phyloP scores from a whole-genome alignment of 257 asterid genomes.

The Solanum tarapatanum region DNA sequence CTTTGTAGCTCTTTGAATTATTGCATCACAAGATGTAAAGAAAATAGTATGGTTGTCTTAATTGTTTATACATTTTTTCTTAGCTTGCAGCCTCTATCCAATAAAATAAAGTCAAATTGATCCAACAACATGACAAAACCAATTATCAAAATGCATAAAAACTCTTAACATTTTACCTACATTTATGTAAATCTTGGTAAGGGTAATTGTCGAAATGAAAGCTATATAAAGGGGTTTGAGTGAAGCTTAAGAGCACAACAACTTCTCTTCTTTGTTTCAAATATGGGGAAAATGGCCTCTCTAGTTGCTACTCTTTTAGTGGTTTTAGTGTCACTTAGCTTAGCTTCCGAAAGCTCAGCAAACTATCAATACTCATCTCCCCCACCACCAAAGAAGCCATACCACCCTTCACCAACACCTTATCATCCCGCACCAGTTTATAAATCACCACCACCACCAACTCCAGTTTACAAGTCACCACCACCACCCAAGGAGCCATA shows the following conservation, averaged over 20 bases:
- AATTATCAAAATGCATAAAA: not conserved
- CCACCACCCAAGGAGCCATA: not conserved
- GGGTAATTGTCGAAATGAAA: not conserved
- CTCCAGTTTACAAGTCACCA: not conserved
- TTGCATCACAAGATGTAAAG: not conserved
- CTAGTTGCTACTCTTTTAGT: not conserved
- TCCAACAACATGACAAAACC: not conserved
- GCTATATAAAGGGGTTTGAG: not conserved
- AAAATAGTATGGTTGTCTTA: not conserved
- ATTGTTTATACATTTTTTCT: not conserved
- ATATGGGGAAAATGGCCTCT: slow-evolving; percentile 2
- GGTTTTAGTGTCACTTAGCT: not conserved
- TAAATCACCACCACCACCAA: not conserved
- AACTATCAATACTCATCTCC: not conserved
- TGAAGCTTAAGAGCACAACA: not conserved
- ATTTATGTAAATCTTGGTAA: not conserved
- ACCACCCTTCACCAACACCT: not conserved
- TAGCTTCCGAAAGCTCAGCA: not conserved
- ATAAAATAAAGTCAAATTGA: not conserved
- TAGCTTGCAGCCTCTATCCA: not conserved
- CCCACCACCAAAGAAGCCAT: not conserved
- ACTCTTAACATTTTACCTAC: not conserved
- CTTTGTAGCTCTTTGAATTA: not conserved
- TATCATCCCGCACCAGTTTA: not conserved
- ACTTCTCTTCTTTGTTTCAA: not conserved